Base-by-base conservation (phyloP, 2,329 filamentous ascomycete species). In the Microsporum ferrugineum region DNA sequence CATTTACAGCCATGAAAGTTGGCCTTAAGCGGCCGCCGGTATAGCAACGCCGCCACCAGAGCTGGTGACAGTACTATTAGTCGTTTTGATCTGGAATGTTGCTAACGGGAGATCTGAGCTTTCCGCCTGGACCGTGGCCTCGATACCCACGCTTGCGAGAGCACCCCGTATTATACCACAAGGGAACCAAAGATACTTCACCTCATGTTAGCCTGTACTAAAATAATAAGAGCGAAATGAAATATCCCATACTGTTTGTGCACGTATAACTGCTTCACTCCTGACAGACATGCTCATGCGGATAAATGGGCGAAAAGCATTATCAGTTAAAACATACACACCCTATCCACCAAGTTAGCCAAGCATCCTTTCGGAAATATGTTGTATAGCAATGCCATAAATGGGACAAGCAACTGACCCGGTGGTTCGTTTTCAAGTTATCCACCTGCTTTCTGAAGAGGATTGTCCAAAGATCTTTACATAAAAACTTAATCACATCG, bases 401-500 rank as follows among this genome's bases (percentile, higher is more conserved):
- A 34, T 17, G 47, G 38, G 38, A 38, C 31, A 23, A 14, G 4
- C 39, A 33, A 14, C 80, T 17, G 77, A 90, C 88, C 68, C 94
- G 81, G 73, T 99, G 94, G 71, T 99, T 99, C 6, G 94, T 99
- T 77, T 99, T 99, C 55, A 99, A 81, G 72, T 99, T 99, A 75
- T 99, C 94, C 70, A 99, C 89, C 74, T 97, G 95, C 76, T 99
- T 99, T 72, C 89, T 83, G 75, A 96, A 99, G 14, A 96, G 84
- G 23, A 97, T 80, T 38, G 85, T 91, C 94, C 94, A 99, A 51
- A 99, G 81, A 73, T 99, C 94, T 78, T 99, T 99, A 83, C 94
- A 99, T 57, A 99, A 80, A 71, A 99, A 97, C 74, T 99, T 99
- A 73, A 99, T 99, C 57, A 91, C 88, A 71, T 97, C 94, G 47